These are phyloP conservation scores for Corylus avellana DNA, from an alignment of 306 rosid genomes.

Conservation along the genomic window DNA sequence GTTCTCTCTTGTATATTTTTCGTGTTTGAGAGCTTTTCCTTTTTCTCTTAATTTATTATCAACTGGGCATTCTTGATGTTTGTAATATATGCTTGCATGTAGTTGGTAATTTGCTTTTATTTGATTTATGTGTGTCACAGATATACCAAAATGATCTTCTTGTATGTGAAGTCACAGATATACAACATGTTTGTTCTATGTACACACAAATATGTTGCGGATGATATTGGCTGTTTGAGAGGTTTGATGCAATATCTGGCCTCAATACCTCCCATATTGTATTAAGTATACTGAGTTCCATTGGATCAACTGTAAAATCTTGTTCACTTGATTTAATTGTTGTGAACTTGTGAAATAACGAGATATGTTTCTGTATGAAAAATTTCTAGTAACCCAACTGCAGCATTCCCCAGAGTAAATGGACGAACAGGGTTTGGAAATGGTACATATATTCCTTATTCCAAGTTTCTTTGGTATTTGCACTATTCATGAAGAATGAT, in stretches of 20 bases:
- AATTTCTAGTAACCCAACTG: background rate
- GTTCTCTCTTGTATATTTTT: no score
- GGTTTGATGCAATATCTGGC: background rate
- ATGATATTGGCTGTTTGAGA: background rate
- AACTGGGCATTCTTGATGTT: no score
- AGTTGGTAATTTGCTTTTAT: no score
- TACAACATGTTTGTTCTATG: background rate
- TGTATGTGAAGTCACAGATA: no score
- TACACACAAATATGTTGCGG: background rate
- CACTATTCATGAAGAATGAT: background rate
- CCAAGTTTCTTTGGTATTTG: background rate
- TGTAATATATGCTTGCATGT: no score
- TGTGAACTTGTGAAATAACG: background rate
- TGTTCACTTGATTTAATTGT: background rate
- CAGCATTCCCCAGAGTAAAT: background rate
- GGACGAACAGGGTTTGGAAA: background rate
- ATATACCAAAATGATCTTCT: no score
- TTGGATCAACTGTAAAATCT: background rate
- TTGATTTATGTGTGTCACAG: no score
- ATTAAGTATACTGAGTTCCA: background rate
- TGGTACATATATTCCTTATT: background rate
- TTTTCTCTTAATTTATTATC: no score
- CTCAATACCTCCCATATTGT: background rate
- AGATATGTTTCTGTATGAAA: background rate
- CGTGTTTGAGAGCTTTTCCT: no score